A percentile compares a stretch with the other conserved stretches of the same genome.
Conservation (phyloP, 768 basidiomycete genomes). For the Termitomyces sp. region DNA sequence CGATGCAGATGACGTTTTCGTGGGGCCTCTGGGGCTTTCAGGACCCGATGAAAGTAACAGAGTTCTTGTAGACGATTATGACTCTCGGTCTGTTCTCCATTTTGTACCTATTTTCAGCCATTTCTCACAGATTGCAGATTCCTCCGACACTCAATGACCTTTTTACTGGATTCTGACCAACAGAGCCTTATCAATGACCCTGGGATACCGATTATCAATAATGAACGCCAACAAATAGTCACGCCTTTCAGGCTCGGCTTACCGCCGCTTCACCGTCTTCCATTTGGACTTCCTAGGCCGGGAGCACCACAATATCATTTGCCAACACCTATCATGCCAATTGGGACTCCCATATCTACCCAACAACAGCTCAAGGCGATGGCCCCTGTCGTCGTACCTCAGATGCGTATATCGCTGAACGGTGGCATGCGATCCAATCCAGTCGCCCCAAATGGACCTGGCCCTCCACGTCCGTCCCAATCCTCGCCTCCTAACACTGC, state of each 20-base stretch:
- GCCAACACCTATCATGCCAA: not conserved
- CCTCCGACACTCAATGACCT: not conserved
- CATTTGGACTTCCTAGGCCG: not conserved
- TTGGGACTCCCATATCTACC: not conserved
- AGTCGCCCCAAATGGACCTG: not conserved
- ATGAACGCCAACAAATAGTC: not conserved
- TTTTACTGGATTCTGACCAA: not conserved
- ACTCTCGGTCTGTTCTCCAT: not conserved
- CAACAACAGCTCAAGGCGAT: not conserved
- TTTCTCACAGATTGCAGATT: not conserved
- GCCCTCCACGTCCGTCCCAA: not conserved
- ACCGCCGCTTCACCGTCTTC: not conserved
- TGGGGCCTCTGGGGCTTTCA: not conserved
- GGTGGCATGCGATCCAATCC: not conserved
- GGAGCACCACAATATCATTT: not conserved
- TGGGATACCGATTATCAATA: not conserved
- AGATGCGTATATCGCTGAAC: not conserved
- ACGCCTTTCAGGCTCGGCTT: not conserved
- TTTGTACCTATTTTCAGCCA: not conserved
- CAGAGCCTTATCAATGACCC: not conserved
- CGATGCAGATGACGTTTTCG: not conserved
- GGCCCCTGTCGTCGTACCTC: not conserved
- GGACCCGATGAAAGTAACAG: not conserved
- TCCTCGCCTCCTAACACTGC: not conserved
- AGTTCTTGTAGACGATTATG: not conserved